phyloP scores from a whole-genome alignment of 225 moss, liverwort and hornwort species.

The Straminergon stramineum region DNA sequence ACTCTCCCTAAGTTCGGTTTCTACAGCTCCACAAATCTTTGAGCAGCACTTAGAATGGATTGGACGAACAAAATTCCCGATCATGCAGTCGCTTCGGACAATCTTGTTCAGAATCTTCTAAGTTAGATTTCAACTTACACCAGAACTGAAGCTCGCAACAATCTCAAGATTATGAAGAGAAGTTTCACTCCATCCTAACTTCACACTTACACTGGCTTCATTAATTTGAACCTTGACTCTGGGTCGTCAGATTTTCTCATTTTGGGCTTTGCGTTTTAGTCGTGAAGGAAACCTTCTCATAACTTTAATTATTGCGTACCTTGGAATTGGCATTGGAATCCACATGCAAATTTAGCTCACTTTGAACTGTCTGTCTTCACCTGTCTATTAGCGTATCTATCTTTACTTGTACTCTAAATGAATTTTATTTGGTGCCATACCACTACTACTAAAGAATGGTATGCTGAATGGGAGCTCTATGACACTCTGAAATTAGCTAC shows the following conservation, averaged over 20 bases:
- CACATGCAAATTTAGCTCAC: no score
- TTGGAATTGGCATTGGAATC: no score
- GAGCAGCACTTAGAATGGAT: neutral
- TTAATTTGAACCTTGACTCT: neutral
- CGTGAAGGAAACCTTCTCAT: neutral
- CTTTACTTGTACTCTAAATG: neutral
- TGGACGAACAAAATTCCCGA: neutral
- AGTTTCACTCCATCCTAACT: neutral
- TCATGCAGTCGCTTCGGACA: neutral
- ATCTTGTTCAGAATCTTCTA: neutral
- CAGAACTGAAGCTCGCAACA: neutral
- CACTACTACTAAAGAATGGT: neutral
- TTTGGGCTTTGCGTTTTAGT: neutral
- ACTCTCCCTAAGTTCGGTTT: neutral
- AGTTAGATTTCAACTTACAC: neutral
- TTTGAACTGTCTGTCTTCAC: neutral
- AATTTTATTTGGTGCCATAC: neutral
- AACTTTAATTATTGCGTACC: no score
- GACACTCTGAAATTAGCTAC: neutral
- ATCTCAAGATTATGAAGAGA: neutral
- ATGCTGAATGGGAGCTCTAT: neutral
- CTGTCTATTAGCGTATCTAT: neutral
- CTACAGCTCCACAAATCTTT: neutral
- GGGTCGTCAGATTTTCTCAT: neutral
- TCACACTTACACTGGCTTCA: neutral